Conservation (phyloP, 2,329 filamentous ascomycete species). For the Trichoderma harzianum region DNA sequence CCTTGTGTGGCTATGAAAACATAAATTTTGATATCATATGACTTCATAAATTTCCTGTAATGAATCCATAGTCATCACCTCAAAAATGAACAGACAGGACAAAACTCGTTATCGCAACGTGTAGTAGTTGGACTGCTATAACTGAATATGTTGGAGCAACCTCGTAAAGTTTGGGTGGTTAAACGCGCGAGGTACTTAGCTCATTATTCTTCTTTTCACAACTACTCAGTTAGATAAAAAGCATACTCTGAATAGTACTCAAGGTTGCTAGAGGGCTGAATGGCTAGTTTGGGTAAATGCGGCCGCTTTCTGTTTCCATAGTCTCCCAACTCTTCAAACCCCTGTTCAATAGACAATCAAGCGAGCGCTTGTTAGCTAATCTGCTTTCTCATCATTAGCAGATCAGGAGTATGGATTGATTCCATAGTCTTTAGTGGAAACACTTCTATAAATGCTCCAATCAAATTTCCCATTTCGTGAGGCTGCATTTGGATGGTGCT, state of each 20-base stretch:
- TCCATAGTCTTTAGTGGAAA: background rate
- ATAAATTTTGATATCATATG: background rate
- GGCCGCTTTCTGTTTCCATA: background rate
- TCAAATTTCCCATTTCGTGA: background rate
- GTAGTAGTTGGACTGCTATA: background rate
- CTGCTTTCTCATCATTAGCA: constrained; percentile 10
- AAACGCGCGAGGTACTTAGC: background rate
- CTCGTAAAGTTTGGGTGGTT: background rate
- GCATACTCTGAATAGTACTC: background rate
- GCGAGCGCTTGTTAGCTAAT: background rate
- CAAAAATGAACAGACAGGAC: background rate
- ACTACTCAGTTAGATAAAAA: background rate
- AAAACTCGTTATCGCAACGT: background rate
- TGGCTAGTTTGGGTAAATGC: background rate
- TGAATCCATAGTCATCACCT: background rate
- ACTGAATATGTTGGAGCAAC: background rate
- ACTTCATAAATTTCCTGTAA: background rate
- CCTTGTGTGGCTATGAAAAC: background rate
- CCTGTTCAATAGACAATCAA: background rate
- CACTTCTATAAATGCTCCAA: background rate
- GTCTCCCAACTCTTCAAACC: background rate
- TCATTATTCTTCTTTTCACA: background rate
- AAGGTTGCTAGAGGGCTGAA: background rate
- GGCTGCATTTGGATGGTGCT: background rate
- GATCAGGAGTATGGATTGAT: background rate